These are phyloP conservation scores for Citrullus mucosospermus DNA, from an alignment of 306 rosid genomes.

Conservation along the genomic window DNA sequence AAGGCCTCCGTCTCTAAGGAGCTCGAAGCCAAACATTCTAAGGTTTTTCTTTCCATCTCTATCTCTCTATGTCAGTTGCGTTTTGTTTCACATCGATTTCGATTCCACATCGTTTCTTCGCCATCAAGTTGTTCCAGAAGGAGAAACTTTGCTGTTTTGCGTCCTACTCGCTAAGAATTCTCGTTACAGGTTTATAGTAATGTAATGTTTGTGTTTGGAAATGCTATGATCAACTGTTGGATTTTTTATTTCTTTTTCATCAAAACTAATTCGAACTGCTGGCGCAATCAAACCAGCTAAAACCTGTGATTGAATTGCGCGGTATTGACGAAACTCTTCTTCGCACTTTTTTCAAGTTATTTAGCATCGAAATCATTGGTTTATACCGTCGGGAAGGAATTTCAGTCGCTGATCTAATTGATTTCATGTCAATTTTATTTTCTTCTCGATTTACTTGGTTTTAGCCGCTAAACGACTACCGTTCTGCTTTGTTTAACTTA, in stretches of 20 bases:
- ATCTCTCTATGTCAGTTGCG: background rate
- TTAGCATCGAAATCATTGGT: background rate
- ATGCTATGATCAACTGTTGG: background rate
- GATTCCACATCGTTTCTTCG: background rate
- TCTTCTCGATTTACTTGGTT: background rate
- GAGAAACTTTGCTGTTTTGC: background rate
- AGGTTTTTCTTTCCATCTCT: slow-evolving; percentile 24
- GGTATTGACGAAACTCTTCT: background rate
- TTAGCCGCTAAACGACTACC: background rate
- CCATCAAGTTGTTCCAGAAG: background rate
- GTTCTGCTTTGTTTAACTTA: background rate
- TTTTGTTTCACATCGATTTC: background rate
- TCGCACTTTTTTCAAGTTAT: background rate
- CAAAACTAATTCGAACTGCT: background rate
- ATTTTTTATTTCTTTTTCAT: background rate
- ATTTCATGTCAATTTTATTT: background rate
- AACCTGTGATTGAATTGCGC: background rate
- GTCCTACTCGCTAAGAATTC: background rate
- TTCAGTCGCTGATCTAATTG: background rate
- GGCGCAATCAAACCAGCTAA: background rate
- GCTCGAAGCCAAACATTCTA: slow-evolving; percentile 64
- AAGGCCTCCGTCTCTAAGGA: slow-evolving; percentile 78
- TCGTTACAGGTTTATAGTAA: background rate
- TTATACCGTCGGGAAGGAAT: background rate
- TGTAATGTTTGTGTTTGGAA: background rate